Evolutionary conservation across 73 alveolate genomes (phyloP), one percentile per base, ranked within the genome.

Genomic region (Symbiodinium natans): DNA sequence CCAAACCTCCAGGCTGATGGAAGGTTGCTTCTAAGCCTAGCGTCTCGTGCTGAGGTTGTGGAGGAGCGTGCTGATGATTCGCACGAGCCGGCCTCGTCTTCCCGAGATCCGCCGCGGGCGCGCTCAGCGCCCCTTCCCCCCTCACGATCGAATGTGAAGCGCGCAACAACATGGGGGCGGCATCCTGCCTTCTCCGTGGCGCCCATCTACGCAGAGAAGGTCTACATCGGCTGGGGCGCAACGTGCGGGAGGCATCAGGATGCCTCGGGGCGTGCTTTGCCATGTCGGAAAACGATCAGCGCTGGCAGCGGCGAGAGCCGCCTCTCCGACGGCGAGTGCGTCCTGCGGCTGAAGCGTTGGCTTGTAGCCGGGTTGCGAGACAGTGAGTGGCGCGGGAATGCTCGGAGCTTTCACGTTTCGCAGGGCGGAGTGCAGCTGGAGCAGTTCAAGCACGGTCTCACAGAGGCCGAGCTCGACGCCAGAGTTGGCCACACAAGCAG

Each of bases 311-410:
- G 59, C 17, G n/a, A n/a, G n/a, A 39, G 23, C 5, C 71, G 90
- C 41, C 46, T 83, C 1, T 41, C 48, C n/a, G 92, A 83, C 92
- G 77, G 48, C 15, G 77, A 43, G 77, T 83, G 92, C 77, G 33
- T 15, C 19, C 75, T 83, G 43, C 27, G 92, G 15, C 46, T 83
- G 48, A 83, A 83, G 92, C 92, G 92, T 9, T 83, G 92, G 92
- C 46, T 83, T 40, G 42, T 83, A 3, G 33, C 38, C 38, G 92
- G 92, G 17, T 27, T 83, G 33, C 43, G 42, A 2, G 92, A 82
- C 40, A 1, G 6, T 23, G 41, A 15, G 25, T 82, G 92, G 92
- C 41, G 73, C 3, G 41, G 41, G 23, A 82, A 39, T 71, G 41
- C 38, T 68, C 7, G 92, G 39, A 39, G 23, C 29, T 8, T 34